Percentiles rank a stretch among this genome's conserved stretches.
Conservation (phyloP, 2,329 filamentous ascomycete species). For the Xylariaceae sp. region DNA sequence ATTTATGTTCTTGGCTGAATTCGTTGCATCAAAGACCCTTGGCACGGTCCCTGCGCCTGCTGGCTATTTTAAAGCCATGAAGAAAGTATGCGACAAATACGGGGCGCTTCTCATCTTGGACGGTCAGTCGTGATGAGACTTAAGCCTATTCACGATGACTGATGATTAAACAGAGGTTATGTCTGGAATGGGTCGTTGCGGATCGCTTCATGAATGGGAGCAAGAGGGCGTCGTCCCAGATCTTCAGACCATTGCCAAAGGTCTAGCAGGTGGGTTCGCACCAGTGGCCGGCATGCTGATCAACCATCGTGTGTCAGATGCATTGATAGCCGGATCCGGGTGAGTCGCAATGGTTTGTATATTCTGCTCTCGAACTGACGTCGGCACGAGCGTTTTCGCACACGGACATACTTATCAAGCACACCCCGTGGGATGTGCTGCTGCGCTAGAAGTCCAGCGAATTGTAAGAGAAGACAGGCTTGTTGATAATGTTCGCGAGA, state of each 20-base stretch:
- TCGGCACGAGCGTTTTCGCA: constrained; percentile 42
- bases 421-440: constrained; percentile 37
- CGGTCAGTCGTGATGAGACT: no score
- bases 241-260: constrained; percentile 61
- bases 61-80: constrained; percentile 63
- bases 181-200: constrained; percentile 51
- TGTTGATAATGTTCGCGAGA: constrained; percentile 31
- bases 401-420: constrained; percentile 57
- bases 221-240: constrained; percentile 49
- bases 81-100: constrained; percentile 59
- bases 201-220: constrained; percentile 49
- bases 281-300: constrained; percentile 58
- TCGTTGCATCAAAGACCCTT: no score
- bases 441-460: constrained; percentile 38
- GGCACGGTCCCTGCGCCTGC: constrained; percentile 53
- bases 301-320: constrained; percentile 44
- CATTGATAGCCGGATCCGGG: not conserved
- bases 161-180: no score
- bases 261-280: constrained; percentile 57
- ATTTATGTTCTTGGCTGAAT: no score
- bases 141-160: no score
- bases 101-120: constrained; percentile 65
- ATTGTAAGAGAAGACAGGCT: constrained; percentile 35
- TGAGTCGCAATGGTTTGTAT: constrained; percentile 32
- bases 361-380: no score